Evolutionary conservation across 192 early-diverging fungal genomes (phyloP).

Genomic region (Entophlyctis luteolus): DNA sequence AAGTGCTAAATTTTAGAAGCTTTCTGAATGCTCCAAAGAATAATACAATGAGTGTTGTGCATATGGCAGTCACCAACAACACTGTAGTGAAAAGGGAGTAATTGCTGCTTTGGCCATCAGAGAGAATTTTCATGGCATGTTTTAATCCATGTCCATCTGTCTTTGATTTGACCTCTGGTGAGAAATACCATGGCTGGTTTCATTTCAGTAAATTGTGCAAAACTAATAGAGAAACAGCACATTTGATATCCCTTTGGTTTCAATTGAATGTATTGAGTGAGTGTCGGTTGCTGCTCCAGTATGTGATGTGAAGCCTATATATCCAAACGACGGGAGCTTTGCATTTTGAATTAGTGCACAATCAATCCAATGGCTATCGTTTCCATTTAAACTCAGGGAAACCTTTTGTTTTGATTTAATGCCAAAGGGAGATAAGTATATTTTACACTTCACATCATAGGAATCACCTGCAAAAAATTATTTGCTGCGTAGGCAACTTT

Average conservation of each 20-base stretch:
- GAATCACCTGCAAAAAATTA: constrained; percentile 46
- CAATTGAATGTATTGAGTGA: constrained; percentile 30
- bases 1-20: background rate
- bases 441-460: constrained; percentile 17
- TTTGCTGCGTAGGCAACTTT: constrained; percentile 70
- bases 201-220: background rate
- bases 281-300: constrained; percentile 81
- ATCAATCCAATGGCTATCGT: constrained; percentile 65
- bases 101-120: too few relatives aligned
- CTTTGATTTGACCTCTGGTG: too few relatives aligned
- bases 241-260: constrained; percentile 29
- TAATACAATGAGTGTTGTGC: too few relatives aligned
- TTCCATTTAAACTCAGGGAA: constrained; percentile 46
- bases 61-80: too few relatives aligned
- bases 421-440: constrained; percentile 38
- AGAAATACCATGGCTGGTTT: background rate
- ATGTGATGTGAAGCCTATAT: constrained; percentile 84
- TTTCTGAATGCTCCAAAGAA: background rate
- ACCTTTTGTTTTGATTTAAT: constrained; percentile 60
- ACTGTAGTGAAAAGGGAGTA: too few relatives aligned
- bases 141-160: too few relatives aligned
- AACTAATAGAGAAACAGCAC: constrained; percentile 3
- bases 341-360: constrained; percentile 78
- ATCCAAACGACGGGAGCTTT: constrained; percentile 64
- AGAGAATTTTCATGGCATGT: too few relatives aligned